A percentile compares a stretch with the other conserved stretches of the same genome.
These are phyloP conservation scores for Acidiella bohemica DNA, from an alignment of 495 filamentous ascomycete genomes.

Conservation along the genomic window DNA sequence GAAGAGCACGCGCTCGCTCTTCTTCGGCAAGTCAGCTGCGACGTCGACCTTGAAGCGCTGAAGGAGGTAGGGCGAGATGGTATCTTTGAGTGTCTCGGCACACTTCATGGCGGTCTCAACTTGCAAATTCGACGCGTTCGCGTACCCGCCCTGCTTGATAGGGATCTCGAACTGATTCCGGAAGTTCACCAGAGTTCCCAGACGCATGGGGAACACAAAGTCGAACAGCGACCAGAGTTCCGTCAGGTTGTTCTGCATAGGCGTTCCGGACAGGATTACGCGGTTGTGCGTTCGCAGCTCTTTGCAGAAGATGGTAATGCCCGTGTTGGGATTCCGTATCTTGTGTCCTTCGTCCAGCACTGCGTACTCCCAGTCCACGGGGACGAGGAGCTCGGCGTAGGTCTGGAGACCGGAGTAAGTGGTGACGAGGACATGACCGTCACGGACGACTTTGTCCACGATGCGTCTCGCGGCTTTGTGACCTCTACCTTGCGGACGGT, in stretches of 20 bases:
- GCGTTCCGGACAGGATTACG: conserved; percentile 87
- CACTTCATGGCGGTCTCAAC: conserved; percentile 83
- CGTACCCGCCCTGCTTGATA: conserved; percentile 81
- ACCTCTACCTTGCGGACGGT: conserved; percentile 31
- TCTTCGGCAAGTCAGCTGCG: conserved; percentile 80
- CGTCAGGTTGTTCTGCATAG: conserved; percentile 94
- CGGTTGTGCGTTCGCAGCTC: conserved; percentile 76
- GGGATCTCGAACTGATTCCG: conserved; percentile 82
- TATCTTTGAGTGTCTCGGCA: conserved; percentile 77
- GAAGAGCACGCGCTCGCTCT: conserved; percentile 89
- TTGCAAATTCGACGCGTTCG: conserved; percentile 82
- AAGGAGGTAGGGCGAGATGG: conserved; percentile 84
- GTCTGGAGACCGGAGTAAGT: conserved; percentile 88
- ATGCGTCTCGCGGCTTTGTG: conserved; percentile 59
- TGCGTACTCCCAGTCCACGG: conserved; percentile 79
- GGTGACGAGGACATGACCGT: conserved; percentile 86
- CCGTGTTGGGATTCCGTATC: conserved; percentile 88
- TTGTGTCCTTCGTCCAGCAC: conserved; percentile 96
- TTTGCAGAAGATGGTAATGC: conserved; percentile 85
- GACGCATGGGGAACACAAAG: conserved; percentile 88
- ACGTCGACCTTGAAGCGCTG: conserved; percentile 91
- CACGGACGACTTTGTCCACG: conserved; percentile 64
- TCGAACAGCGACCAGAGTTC: conserved; percentile 97
- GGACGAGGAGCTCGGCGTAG: conserved; percentile 64
- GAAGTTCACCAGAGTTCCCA: conserved; percentile 83